Base-by-base conservation (phyloP, 768 basidiomycete species). In the Clitopilus hobsonii region DNA sequence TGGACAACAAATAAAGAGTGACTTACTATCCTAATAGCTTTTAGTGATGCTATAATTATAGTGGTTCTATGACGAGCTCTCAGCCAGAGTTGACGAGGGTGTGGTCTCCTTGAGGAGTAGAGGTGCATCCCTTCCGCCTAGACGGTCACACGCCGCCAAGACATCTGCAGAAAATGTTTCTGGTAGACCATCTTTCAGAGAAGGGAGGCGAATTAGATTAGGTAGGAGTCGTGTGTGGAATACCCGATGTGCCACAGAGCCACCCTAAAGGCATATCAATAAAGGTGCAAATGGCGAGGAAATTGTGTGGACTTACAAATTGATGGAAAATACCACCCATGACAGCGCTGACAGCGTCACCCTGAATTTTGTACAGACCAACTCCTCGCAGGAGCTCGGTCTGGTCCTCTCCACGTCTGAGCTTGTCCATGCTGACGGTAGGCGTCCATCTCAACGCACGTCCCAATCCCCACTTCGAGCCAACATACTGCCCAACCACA, bases 301-400 rank as follows among this genome's bases (percentile, higher is more conserved):
- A 27, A 27, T 29, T 32, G 16, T n/a, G 16, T 14, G 28, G 16
- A 76, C 89, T 56, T 63, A 93, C 91, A 67, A 85, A 89, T 73
- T 94, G 89, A 62, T 86, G 83, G 62, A 84, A 90, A 11, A 91
- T 78, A 5, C 84, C 88, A 22, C 91, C 91, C 26, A 91, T 68
- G 14, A 91, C 74, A 2, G 88, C 91, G 60, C 87, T 83, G 4
- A 91, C 88, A 0, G 85, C 78, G 55, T 88, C 84, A 1, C 91
- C 91, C 62, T 86, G 81, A 18, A 91, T 84, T 61, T 91, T 92
- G 61, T 86, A 86, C 53, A 91, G 65, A 1, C 90, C 91, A 1
- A 86, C 80, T 36, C 79, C 75, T 57, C 69, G 71, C 48, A 80
- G 65, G n/a, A 80, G 61, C 53, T 69, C 70, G 36, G 69, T 65